Base-by-base conservation (phyloP, 805 yeast species). In the Lachancea quebecensis region DNA sequence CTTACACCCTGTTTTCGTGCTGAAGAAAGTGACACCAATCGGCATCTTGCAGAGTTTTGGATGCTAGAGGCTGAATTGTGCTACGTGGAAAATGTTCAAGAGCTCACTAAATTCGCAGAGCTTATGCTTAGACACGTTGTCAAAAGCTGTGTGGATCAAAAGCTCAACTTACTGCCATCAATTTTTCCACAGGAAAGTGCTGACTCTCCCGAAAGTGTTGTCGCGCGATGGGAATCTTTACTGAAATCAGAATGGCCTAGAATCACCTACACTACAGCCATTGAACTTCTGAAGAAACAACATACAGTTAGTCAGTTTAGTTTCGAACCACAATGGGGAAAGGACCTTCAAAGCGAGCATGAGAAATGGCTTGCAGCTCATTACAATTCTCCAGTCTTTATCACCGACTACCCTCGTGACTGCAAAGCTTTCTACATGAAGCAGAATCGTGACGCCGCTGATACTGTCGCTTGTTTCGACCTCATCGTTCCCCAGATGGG, bases 11-110 rank as follows among this genome's bases (percentile, higher is more conserved):
- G 96, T 47, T 93, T 93, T 61, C 72, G 99, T 51, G 98, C 99
- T 0, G 99, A 93, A 58, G 76, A 76, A 41, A 84, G 95, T 46
- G 90, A 88, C 58, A 93, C 99, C 0, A 85, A 81, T 56, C 73
- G 99, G 42, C 99, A 93, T 62, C 66, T 93, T 47, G 77, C 91
- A 48, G 99, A 93, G 64, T 93, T 93, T 63, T 93, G 97, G 97
- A 90, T 93, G 97, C 66, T 93, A 2, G 99, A 93, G 64, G 95
- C 89, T 0, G 99, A 93, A 60, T 64, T 88, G 16, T 80, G 87
- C 8, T 85, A 85, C 62, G 65, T 84, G 1, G 70, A 72, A 4
- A 64, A 70, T 11, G 74, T 90, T 6, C 58, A 60, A 3, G 83
- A 82, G 48, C 64, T 93, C 45, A 82, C 91, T 1, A 57, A 56